Percentiles rank a stretch among this genome's conserved stretches.
Conservation (phyloP, 192 early-diverging fungal genomes). For the Rhizophagus prolifer region DNA sequence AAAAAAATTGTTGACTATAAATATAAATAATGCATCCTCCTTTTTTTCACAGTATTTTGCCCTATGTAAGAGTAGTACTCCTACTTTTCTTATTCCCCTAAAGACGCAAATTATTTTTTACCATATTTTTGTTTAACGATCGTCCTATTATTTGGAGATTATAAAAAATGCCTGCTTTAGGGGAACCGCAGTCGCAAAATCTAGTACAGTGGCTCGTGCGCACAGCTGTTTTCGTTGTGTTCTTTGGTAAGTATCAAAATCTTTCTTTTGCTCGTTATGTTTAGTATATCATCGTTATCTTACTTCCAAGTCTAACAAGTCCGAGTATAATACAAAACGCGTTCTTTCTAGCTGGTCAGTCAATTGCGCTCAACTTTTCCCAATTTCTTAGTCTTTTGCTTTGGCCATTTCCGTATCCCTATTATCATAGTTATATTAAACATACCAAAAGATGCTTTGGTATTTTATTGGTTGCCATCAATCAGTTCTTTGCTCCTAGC, state of each 20-base stretch:
- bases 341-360: constrained; percentile 2
- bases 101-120: no score
- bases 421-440: constrained; percentile 40
- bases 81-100: not conserved
- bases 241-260: not conserved
- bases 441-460: constrained; percentile 44
- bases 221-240: not conserved
- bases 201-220: not conserved
- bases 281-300: not conserved
- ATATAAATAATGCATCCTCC: no score
- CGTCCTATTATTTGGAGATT: not conserved
- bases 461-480: constrained; percentile 46
- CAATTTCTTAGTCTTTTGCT: constrained; percentile 34
- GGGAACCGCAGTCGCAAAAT: not conserved
- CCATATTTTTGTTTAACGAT: not conserved
- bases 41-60: no score
- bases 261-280: not conserved
- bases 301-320: not conserved
- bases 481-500: constrained; percentile 53
- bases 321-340: not conserved
- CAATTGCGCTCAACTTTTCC: constrained; percentile 29
- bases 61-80: not conserved
- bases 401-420: constrained; percentile 27
- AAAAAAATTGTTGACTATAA: no score
- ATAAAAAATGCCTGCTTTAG: not conserved